Conservation (phyloP, 2,329 filamentous ascomycete species). For the Penicillium crustosum region DNA sequence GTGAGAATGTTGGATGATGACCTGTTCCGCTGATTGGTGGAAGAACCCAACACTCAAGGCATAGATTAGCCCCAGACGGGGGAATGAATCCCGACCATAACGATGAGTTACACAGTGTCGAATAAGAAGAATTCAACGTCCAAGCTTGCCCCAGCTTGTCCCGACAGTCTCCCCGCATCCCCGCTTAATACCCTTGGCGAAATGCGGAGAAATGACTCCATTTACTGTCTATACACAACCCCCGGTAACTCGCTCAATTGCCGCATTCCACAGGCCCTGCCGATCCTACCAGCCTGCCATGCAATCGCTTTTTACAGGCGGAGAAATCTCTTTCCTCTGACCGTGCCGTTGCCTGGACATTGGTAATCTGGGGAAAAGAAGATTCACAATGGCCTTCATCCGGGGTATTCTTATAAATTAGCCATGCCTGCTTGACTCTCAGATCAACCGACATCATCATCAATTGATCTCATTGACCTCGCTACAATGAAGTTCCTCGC, state of each 20-base stretch:
- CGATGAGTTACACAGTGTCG: too few relatives aligned
- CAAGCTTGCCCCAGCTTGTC: background rate
- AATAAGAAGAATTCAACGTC: background rate
- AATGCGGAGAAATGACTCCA: constrained; percentile 21
- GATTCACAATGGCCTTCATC: background rate
- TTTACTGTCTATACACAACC: background rate
- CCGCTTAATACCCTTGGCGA: constrained; percentile 13
- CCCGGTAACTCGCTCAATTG: background rate
- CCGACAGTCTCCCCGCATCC: constrained; percentile 9
- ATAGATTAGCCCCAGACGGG: constrained; percentile 18
- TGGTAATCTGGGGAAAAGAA: background rate
- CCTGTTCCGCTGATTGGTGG: constrained; percentile 22
- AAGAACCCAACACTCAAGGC: constrained; percentile 12
- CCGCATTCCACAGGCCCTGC: background rate
- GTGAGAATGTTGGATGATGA: background rate
- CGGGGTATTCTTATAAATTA: constrained; percentile 6
- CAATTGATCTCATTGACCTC: background rate
- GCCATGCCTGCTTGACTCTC: background rate
- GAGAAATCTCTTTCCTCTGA: constrained; percentile 20
- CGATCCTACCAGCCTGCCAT: background rate
- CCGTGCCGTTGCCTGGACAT: constrained; percentile 4
- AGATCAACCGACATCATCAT: background rate
- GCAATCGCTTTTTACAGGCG: constrained; percentile 25
- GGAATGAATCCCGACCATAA: constrained; percentile 10
- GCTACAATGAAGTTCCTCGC: constrained; percentile 28